A percentile compares a stretch with the other conserved stretches of the same genome.
Evolutionary conservation across 805 yeast genomes (phyloP).

Genomic region (Candida vartiovaarae): DNA sequence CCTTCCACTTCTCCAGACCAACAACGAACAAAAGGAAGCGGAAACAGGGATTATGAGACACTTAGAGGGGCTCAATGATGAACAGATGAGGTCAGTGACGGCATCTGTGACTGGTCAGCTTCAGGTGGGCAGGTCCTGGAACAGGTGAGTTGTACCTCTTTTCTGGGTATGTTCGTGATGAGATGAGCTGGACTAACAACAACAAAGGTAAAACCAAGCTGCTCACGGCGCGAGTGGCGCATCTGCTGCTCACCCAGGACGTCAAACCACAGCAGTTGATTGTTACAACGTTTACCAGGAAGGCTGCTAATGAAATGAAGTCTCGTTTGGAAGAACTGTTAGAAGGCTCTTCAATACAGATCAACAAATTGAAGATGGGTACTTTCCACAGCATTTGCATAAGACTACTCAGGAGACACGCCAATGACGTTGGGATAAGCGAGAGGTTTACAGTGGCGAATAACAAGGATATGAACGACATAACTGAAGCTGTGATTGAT

Average conservation of each 20-base stretch:
- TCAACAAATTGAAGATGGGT: slow-evolving; percentile 57
- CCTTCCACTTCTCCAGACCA: not conserved
- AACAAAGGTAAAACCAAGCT: slow-evolving; percentile 61
- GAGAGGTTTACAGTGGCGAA: slow-evolving; percentile 49
- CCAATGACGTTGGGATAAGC: slow-evolving; percentile 38
- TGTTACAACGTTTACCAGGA: slow-evolving; percentile 89
- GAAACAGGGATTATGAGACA: not conserved
- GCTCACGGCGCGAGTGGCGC: slow-evolving; percentile 70
- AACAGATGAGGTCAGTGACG: slow-evolving; percentile 39
- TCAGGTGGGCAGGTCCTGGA: slow-evolving; percentile 61
- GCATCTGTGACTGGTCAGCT: slow-evolving; percentile 33
- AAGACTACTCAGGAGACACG: slow-evolving; percentile 49
- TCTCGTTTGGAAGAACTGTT: slow-evolving; percentile 45
- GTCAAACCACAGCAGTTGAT: slow-evolving; percentile 58
- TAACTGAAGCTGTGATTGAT: slow-evolving; percentile 15
- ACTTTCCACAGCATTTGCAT: slow-evolving; percentile 86
- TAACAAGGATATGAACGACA: slow-evolving; percentile 48
- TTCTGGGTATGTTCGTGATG: slow-evolving; percentile 15
- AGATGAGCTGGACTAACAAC: not conserved
- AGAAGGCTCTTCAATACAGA: slow-evolving; percentile 24
- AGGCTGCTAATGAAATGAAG: slow-evolving; percentile 83
- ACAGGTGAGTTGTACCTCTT: slow-evolving; percentile 32
- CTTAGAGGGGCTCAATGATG: slow-evolving; percentile 27
- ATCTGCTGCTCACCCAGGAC: slow-evolving; percentile 43
- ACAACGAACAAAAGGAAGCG: not conserved